Percentiles rank a stretch among this genome's conserved stretches.
These are phyloP conservation scores for Colletotrichum chrysophilum DNA, from an alignment of 2,329 filamentous ascomycete genomes.

Conservation along the genomic window DNA sequence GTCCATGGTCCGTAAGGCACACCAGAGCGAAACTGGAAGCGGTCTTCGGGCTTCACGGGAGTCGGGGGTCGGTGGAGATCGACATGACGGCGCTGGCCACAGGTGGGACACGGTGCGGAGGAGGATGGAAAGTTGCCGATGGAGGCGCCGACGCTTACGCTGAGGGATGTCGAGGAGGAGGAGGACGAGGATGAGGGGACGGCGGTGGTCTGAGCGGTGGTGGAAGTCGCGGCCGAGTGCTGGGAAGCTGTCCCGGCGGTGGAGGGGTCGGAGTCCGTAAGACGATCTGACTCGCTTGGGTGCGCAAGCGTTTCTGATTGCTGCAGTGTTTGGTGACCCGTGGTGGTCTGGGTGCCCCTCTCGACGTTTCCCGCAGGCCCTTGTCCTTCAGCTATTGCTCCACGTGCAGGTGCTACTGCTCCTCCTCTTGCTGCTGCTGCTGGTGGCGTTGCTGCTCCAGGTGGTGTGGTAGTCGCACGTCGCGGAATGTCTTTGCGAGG, in stretches of 20 bases:
- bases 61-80: conserved; percentile 18
- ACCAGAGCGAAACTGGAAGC: conserved; percentile 17
- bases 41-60: conserved; percentile 17
- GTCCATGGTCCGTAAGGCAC: conserved; percentile 17
- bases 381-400: neutral
- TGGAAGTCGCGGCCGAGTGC: conserved; percentile 8
- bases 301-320: conserved; percentile 3
- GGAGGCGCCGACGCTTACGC: conserved; percentile 11
- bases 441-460: neutral
- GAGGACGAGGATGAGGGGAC: conserved; percentile 2
- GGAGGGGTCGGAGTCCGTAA: conserved; percentile 6
- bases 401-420: neutral
- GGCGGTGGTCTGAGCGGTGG: conserved; percentile 12
- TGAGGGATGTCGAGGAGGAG: conserved; percentile 15
- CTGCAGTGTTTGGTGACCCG: neutral
- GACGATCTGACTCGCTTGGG: neutral
- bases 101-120: conserved; percentile 15
- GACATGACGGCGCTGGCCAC: conserved; percentile 14
- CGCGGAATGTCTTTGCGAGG: conserved; percentile 1
- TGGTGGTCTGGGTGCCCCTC: conserved; percentile 13
- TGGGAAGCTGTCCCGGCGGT: neutral
- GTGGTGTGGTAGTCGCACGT: neutral
- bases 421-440: neutral
- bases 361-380: neutral
- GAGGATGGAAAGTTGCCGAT: conserved; percentile 11